Base-by-base conservation (phyloP, 768 basidiomycete species). In the Russula sp. region DNA sequence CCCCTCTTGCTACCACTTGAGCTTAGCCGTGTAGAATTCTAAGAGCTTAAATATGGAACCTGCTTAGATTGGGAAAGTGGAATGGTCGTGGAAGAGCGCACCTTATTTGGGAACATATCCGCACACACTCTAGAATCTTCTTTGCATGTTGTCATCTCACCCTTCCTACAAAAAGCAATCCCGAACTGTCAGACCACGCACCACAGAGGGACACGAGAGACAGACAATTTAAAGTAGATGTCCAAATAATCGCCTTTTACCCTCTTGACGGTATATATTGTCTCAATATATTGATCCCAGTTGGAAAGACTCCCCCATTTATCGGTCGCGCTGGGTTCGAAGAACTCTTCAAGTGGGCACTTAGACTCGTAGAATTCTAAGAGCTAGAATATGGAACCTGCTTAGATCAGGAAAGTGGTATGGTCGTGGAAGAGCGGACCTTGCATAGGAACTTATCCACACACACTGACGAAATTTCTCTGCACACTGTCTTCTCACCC, bases 211-310 rank as follows among this genome's bases (percentile, higher is more conserved):
- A 30, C 28, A 30, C n/a, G n/a, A 50, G 40, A 38, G 34, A 79
- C 89, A 54, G 64, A 91, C 90, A 91, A 71, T 10, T 82, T 83
- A 75, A 92, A 90, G 69, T 86, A 93, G 5, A 91, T 83, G 36
- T n/a, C n/a, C n/a, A n/a, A n/a, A 74, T 70, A 54, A 92, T 78
- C 2, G 74, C 73, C 79, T 0, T 75, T 73, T 26, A 75, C 74
- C 52, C 79, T 78, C 73, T 92, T 90, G 61, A 93, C 85, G 3
- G 90, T 93, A 71, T 91, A 89, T 49, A 93, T 79, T 0, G 73
- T 72, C 6, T 81, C 73, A 42, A 93, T 76, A 40, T 91, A 73
- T 20, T 79, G 77, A 67, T 90, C 90, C 90, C 90, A 93, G 66
- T 73, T 80, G 3, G 76, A 61, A 34, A 76, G 68, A 62, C 77